Base-by-base conservation (phyloP, 2,329 filamentous ascomycete species). In the Chaetothyriales sp. region DNA sequence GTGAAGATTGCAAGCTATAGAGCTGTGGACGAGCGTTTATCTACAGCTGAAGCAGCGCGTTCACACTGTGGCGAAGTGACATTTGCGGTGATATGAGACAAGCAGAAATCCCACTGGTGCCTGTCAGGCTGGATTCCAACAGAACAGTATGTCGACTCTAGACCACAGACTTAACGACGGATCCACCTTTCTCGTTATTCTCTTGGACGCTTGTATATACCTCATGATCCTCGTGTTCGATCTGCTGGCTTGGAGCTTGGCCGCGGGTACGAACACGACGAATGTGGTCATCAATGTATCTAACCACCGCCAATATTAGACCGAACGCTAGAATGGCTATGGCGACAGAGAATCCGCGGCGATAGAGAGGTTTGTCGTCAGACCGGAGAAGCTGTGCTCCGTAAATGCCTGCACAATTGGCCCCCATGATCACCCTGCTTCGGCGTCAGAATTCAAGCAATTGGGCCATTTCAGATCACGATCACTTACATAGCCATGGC, bases 391-490 rank as follows among this genome's bases (percentile, higher is more conserved):
- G 75, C 60, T 81, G 77, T 0, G 76, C 76, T 2, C 78, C 78
- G 51, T 78, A 77, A 49, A 82, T 81, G 19, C 77, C 77, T 0
- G 77, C 77, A 22, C 75, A 76, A 57, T 82, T 82, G 47, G 77
- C 78, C 18, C 75, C 74, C 77, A 81, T 81, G 54, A 81, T 78
- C 49, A 80, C 70, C 65, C 71, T 73, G 20, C 18, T 43, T 13
- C 29, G 18, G 19, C 18, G 19, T 37, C 28, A 18, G 47, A 47
- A 33, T n/a, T n/a, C 40, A 33, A 9, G n/a, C 6, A 10, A 2
- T n/a, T 19, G 5, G 43, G 44, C 51, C 19, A 44, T 51, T 45
- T 44, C 52, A 47, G 48, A 46, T 29, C 9, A 48, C 44, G 1
- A 29, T 7, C 2, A 59, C 66, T 66, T 63, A 76, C 73, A 76